Evolutionary conservation across 176 grass and related monocot genomes (phyloP), one percentile per base, ranked within the genome.

Genomic region (Triticum timopheevii): DNA sequence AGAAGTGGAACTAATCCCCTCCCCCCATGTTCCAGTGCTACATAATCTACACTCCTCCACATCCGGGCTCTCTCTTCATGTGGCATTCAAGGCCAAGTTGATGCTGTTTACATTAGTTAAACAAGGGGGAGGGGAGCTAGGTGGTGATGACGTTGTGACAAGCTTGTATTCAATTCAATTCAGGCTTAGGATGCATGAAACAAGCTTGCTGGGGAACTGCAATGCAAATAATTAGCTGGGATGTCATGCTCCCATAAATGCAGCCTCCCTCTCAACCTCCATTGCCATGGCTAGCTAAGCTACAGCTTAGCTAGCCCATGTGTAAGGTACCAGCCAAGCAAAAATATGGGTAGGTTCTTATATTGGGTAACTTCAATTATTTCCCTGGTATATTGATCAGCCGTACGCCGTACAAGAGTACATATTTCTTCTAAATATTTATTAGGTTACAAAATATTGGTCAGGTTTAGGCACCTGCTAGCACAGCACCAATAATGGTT

Each of bases 31-130:
- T 54, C 59, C 59, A 36, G 20, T 59, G 61, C 72, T 61, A 62
- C 50, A 7, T 75, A 45, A 80, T 69, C 84, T 61, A 73, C 59
- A 63, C 47, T 80, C 20, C 59, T 79, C 42, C 76, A 69, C 69
- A 84, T 74, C 81, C 42, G 24, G 24, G 42, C 77, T 56, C 77
- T 56, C 77, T 45, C 77, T 87, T 82, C 89, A 90, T 72, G 80
- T 97, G 94, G 87, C 87, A 86, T 92, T 90, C 61, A 86, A 83
- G 56, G 71, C 85, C 77, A 92, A 84, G 73, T 89, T 92, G 82
- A 77, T 88, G 77, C 65, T 68, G 15, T 38, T 73, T 82, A n/a
- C 65, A 65, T 44, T 44, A 83, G 68, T 68, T 44, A 68, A 54
- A 61, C 1, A 49, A 4, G 4, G 12, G 80, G 3, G 70, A n/a